Evolutionary conservation across 495 filamentous ascomycete species (phyloP).

Genomic region (Aspergillus campestris): DNA sequence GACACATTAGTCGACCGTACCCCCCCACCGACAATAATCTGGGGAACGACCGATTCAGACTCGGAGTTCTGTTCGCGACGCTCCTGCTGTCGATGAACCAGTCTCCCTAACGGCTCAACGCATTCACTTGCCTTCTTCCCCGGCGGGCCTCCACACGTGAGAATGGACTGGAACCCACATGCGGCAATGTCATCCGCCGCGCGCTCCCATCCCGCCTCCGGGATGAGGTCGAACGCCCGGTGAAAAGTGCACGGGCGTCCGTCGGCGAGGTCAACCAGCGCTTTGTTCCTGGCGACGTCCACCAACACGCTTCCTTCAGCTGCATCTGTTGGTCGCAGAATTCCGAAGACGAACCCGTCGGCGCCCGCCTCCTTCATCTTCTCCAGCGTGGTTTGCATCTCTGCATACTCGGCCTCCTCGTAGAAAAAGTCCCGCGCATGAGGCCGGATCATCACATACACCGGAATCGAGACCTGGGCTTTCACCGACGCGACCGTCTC

Average conservation of each 20-base stretch:
- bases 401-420: slow-evolving; percentile 22
- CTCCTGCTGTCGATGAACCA: not conserved
- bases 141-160: slow-evolving; percentile 39
- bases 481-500: slow-evolving; percentile 12
- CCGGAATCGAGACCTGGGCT: slow-evolving; percentile 26
- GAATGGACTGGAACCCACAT: slow-evolving; percentile 37
- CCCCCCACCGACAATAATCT: no score
- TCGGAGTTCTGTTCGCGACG: no score
- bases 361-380: slow-evolving; percentile 24
- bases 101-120: slow-evolving; percentile 5
- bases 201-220: slow-evolving; percentile 16
- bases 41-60: no score
- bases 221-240: slow-evolving; percentile 41
- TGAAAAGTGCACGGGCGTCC: slow-evolving; percentile 45
- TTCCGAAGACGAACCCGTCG: slow-evolving; percentile 45
- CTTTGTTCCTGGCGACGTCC: slow-evolving; percentile 26
- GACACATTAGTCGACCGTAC: no score
- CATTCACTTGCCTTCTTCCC: slow-evolving; percentile 13
- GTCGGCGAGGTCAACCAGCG: slow-evolving; percentile 30
- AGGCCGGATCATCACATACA: slow-evolving; percentile 45
- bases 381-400: slow-evolving; percentile 32
- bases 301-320: slow-evolving; percentile 10
- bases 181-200: slow-evolving; percentile 23
- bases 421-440: slow-evolving; percentile 35
- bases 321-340: slow-evolving; percentile 16